A percentile compares a stretch with the other conserved stretches of the same genome.
Conservation (phyloP, 1,284 basidiomycete genomes). For the Ceratobasidium sp. region DNA sequence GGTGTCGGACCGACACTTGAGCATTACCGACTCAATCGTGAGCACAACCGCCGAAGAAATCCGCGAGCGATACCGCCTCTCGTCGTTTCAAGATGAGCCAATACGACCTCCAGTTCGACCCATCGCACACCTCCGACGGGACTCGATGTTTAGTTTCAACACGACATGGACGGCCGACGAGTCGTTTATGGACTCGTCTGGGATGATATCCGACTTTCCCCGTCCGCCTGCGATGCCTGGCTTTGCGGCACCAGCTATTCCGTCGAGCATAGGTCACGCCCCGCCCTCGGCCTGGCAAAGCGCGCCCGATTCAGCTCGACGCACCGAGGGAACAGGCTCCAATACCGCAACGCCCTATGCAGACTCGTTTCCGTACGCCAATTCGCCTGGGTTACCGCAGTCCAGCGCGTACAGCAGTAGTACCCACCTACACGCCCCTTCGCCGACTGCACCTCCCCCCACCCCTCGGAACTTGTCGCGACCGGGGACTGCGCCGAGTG, state of each 20-base stretch:
- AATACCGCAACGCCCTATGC: not conserved
- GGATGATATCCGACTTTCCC: conserved; percentile 23
- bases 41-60: conserved; percentile 23
- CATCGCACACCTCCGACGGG: not conserved
- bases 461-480: not conserved
- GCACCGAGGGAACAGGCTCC: not conserved
- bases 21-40: conserved; percentile 27
- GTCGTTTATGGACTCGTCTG: conserved; percentile 5
- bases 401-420: not conserved
- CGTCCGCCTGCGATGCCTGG: not conserved
- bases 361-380: not conserved
- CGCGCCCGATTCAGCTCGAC: not conserved
- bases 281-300: not conserved
- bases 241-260: not conserved
- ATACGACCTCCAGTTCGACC: not conserved
- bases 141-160: conserved; percentile 34
- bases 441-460: not conserved
- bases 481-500: not conserved
- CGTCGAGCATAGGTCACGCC: not conserved
- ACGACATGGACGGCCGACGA: conserved; percentile 28
- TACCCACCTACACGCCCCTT: not conserved
- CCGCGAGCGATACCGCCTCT: conserved; percentile 13
- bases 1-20: conserved; percentile 8
- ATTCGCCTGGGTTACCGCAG: not conserved
- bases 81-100: not conserved